A percentile compares a stretch with the other conserved stretches of the same genome.
Conservation (phyloP, 2,329 filamentous ascomycete species). For the Colletotrichum trifolii region DNA sequence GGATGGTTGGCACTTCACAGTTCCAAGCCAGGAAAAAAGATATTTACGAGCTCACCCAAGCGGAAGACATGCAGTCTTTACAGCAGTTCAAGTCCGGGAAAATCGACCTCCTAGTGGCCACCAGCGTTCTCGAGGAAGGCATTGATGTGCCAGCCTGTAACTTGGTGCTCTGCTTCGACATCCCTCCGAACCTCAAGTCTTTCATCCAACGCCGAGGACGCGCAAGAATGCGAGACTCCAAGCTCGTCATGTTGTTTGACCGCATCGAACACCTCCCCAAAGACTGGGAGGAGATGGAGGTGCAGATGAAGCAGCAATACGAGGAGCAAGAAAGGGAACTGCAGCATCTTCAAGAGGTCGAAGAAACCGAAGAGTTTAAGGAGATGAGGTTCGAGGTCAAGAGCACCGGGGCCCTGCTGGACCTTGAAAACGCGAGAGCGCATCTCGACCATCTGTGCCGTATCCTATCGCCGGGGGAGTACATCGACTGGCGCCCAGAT, state of each 20-base stretch:
- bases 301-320: constrained; percentile 77
- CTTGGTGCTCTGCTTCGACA: constrained; percentile 68
- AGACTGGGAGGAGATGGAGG: constrained; percentile 76
- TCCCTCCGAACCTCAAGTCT: constrained; percentile 61
- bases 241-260: constrained; percentile 59
- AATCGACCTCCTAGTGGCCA: constrained; percentile 70
- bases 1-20: constrained; percentile 66
- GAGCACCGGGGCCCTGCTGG: constrained; percentile 71
- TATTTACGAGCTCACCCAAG: constrained; percentile 51
- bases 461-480: constrained; percentile 66
- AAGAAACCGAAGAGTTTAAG: constrained; percentile 50
- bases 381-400: constrained; percentile 50
- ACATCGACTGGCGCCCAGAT: constrained; percentile 73
- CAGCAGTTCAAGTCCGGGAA: constrained; percentile 64
- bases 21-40: constrained; percentile 49
- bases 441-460: constrained; percentile 87
- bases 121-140: constrained; percentile 74
- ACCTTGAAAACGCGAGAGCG: constrained; percentile 77
- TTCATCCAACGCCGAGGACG: constrained; percentile 69
- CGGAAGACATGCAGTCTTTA: constrained; percentile 47
- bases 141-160: constrained; percentile 75
- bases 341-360: constrained; percentile 56
- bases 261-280: constrained; percentile 41
- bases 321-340: constrained; percentile 70
- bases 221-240: constrained; percentile 62